Conservation (phyloP, 331 rosid species). For the Erythrophleum ivorense region DNA sequence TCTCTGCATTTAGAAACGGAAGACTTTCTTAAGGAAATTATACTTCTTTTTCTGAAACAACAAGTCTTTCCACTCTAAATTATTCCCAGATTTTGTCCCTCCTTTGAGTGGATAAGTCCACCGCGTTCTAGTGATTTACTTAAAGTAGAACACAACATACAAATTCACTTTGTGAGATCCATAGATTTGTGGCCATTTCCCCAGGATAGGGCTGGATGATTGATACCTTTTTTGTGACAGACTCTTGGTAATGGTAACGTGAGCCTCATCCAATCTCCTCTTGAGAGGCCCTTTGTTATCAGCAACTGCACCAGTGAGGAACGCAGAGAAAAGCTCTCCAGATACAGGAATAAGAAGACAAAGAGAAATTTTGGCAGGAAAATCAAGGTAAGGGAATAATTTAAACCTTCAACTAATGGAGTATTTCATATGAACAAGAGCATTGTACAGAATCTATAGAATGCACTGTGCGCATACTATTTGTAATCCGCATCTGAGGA, state of each 20-base stretch:
- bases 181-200: conserved; percentile 57
- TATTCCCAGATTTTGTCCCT: conserved; percentile 14
- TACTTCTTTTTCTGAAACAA: conserved; percentile 16
- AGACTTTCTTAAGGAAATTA: conserved; percentile 1
- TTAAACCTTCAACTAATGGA: neutral
- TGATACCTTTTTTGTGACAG: conserved; percentile 76
- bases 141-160: conserved; percentile 25
- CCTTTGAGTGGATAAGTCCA: neutral
- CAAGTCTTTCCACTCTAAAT: neutral
- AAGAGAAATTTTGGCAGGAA: conserved; percentile 98
- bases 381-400: conserved; percentile 71
- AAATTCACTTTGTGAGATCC: conserved; percentile 40
- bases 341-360: conserved; percentile 88
- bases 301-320: conserved; percentile 77
- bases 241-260: conserved; percentile 66
- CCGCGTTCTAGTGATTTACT: conserved; percentile 28
- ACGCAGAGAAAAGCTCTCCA: conserved; percentile 87
- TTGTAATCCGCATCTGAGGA: neutral
- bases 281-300: conserved; percentile 59
- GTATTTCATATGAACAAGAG: neutral
- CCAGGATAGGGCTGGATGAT: conserved; percentile 50
- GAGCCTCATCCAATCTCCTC: conserved; percentile 66
- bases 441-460: conserved; percentile 16
- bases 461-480: neutral
- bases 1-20: neutral